These are phyloP conservation scores for Veloboletus limbatus DNA, from an alignment of 1,284 basidiomycete genomes.

Conservation along the genomic window DNA sequence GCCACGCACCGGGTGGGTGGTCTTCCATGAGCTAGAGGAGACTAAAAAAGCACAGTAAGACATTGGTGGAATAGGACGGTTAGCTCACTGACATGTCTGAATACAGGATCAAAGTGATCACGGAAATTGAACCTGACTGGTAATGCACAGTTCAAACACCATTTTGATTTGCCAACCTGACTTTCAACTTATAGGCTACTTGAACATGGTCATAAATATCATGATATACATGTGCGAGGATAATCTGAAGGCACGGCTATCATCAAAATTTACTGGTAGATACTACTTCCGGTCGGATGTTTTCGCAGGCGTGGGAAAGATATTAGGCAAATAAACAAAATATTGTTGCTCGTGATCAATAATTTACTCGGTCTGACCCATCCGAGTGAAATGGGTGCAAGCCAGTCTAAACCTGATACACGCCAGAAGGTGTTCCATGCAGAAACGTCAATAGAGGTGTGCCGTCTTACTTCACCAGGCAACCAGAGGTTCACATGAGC, in stretches of 20 bases:
- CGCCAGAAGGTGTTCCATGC: conserved; percentile 60
- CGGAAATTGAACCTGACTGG: conserved; percentile 63
- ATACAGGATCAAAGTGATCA: conserved; percentile 50
- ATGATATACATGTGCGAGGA: conserved; percentile 28
- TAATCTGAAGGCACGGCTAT: conserved; percentile 5
- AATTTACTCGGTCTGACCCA: too few relatives aligned
- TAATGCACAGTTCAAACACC: conserved; percentile 22
- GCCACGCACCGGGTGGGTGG: conserved; percentile 86
- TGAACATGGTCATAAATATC: conserved; percentile 49
- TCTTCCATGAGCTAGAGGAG: conserved; percentile 95
- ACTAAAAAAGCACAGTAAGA: conserved; percentile 87
- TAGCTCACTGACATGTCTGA: conserved; percentile 8
- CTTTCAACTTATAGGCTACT: conserved; percentile 38
- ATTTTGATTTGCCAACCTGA: conserved; percentile 2
- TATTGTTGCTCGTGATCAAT: too few relatives aligned
- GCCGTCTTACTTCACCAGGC: conserved; percentile 16
- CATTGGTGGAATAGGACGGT: not conserved
- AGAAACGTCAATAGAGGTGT: conserved; percentile 64
- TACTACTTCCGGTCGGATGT: too few relatives aligned
- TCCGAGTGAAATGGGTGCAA: conserved; percentile 54
- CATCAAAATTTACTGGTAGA: too few relatives aligned
- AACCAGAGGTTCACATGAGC: conserved; percentile 4
- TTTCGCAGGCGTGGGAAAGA: conserved; percentile 3
- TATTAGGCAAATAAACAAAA: conserved; percentile 21
- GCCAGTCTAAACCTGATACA: conserved; percentile 56